phyloP scores from a whole-genome alignment of 1,284 basidiomycete genomes.

The Golubevia sp. region DNA sequence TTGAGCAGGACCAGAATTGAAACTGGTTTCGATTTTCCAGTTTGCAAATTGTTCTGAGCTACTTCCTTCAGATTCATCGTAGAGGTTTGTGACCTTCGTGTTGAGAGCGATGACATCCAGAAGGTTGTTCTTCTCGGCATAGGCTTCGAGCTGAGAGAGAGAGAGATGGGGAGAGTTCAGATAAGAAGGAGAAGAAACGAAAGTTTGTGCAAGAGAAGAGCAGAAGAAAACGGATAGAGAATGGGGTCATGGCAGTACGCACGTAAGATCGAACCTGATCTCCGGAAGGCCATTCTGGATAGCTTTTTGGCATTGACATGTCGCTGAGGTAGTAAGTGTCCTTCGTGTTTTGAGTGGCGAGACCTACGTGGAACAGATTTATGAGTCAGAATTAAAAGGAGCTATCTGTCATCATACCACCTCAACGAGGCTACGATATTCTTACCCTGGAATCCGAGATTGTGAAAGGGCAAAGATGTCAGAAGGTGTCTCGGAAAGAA shows the following conservation, averaged over 20 bases:
- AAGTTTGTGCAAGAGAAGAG: no score
- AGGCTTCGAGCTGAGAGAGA: constrained; percentile 14
- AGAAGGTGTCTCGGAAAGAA: no score
- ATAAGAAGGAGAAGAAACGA: no score
- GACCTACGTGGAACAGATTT: constrained; percentile 41
- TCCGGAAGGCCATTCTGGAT: constrained; percentile 38
- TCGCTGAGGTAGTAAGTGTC: constrained; percentile 42
- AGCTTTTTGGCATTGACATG: constrained; percentile 40
- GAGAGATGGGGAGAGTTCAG: no score
- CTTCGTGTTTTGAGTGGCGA: constrained; percentile 45
- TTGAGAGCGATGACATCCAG: constrained; percentile 20
- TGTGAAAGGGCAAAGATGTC: no score
- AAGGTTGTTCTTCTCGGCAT: constrained; percentile 29
- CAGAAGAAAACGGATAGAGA: no score
- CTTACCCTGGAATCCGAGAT: no score
- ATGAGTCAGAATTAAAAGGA: no score
- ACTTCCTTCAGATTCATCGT: not conserved
- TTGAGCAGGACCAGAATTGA: no score
- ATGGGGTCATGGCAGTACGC: constrained; percentile 6
- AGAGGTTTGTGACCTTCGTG: constrained; percentile 16
- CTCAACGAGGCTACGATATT: no score
- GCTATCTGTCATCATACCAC: no score
- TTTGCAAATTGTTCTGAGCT: not conserved
- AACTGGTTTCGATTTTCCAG: no score
- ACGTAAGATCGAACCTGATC: constrained; percentile 41